Percentiles rank a stretch among this genome's conserved stretches.
phyloP scores from a whole-genome alignment of 441 rosid genomes.

The Populus hybrid region DNA sequence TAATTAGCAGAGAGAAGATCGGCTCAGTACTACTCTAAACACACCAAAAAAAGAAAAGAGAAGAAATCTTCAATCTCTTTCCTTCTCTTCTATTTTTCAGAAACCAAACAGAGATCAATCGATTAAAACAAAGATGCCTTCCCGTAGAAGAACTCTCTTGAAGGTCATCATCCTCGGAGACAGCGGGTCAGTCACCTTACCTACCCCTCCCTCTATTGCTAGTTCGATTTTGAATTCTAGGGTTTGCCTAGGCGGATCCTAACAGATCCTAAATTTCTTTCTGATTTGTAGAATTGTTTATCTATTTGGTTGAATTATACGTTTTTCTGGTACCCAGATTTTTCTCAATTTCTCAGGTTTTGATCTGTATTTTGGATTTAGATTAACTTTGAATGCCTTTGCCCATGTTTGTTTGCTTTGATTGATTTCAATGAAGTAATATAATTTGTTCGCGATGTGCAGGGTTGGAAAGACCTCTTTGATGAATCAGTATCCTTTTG shows the following conservation, averaged over 20 bases:
- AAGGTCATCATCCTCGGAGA: conserved; percentile 98
- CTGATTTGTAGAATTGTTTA: background rate
- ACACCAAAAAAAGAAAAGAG: background rate
- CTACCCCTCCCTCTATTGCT: background rate
- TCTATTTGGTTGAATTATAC: background rate
- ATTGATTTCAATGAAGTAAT: background rate
- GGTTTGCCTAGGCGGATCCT: conserved; percentile 21
- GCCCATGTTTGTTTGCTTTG: background rate
- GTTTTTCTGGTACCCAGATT: background rate
- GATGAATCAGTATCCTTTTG: conserved; percentile 78
- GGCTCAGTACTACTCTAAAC: background rate
- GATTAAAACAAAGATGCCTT: conserved; percentile 45
- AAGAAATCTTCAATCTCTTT: background rate
- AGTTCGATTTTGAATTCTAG: background rate
- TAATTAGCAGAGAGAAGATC: background rate
- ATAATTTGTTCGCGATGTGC: background rate
- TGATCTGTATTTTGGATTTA: background rate
- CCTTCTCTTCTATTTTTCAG: background rate
- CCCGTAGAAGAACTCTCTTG: conserved; percentile 80
- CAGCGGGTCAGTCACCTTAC: conserved; percentile 53
- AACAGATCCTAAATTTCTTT: conserved; percentile 15
- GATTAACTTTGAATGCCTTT: background rate
- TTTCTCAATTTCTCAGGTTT: background rate
- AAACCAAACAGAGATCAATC: conserved; percentile 11
- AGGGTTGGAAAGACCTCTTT: conserved; percentile 95